Conservation (phyloP, 2,329 filamentous ascomycete genomes). For the Pseudogymnoascus sp. region DNA sequence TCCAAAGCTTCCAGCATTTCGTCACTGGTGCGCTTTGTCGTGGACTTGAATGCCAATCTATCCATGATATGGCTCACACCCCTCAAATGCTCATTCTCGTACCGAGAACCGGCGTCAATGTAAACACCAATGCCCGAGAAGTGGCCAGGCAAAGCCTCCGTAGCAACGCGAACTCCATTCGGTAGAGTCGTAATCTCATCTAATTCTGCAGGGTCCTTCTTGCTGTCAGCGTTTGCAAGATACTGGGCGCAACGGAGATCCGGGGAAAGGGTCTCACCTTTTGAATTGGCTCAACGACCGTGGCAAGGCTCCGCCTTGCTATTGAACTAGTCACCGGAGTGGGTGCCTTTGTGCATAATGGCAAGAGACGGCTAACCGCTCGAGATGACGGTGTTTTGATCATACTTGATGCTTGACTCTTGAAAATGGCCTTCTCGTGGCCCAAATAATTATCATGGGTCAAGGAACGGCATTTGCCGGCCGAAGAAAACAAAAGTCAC, state of each 20-base stretch:
- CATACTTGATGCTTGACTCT: conserved; percentile 21
- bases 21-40: conserved; percentile 61
- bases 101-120: conserved; percentile 88
- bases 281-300: conserved; percentile 27
- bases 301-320: conserved; percentile 25
- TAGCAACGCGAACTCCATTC: conserved; percentile 90
- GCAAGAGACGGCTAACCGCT: conserved; percentile 19
- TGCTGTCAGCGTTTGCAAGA: conserved; percentile 14
- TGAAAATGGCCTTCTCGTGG: neutral
- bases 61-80: conserved; percentile 96
- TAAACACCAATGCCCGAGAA: conserved; percentile 95
- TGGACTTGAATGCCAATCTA: conserved; percentile 87
- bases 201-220: conserved; percentile 72
- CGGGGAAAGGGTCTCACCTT: conserved; percentile 21
- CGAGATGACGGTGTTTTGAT: conserved; percentile 25
- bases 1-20: conserved; percentile 84
- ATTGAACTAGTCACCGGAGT: conserved; percentile 21
- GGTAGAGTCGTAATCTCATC: conserved; percentile 80
- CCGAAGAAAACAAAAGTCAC: neutral
- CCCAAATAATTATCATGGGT: conserved; percentile 7
- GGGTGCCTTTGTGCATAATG: conserved; percentile 15
- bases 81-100: conserved; percentile 75
- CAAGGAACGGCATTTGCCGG: neutral
- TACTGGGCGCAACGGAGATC: conserved; percentile 1
- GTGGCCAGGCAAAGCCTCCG: conserved; percentile 85